phyloP scores from a whole-genome alignment of 2,329 filamentous ascomycete species.

The Talaromyces sp. region DNA sequence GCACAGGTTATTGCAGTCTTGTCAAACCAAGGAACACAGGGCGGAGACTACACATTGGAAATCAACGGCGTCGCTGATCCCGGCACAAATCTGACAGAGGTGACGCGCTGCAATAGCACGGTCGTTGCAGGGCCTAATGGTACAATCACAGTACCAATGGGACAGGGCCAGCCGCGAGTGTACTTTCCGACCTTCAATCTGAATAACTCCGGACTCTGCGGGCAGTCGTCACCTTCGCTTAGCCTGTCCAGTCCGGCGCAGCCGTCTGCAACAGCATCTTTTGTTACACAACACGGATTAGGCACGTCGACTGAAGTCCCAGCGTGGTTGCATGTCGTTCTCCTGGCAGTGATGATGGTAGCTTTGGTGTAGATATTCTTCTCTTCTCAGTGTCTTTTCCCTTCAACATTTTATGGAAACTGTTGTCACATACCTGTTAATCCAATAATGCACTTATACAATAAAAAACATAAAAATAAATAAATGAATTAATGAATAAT shows the following conservation, averaged over 20 bases:
- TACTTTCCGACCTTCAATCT: conserved; percentile 18
- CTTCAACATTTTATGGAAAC: not conserved
- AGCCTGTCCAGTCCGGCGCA: not conserved
- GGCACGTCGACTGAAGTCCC: not conserved
- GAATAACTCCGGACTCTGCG: conserved; percentile 18
- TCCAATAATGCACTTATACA: not conserved
- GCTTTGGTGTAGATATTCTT: not conserved
- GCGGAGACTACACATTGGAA: conserved; percentile 38
- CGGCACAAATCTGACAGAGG: conserved; percentile 30
- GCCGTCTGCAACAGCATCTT: not conserved
- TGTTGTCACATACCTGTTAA: not conserved
- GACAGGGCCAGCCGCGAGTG: conserved; percentile 17
- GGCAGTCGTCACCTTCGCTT: not conserved
- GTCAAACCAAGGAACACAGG: conserved; percentile 33
- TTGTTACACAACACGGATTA: not conserved
- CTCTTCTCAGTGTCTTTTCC: not conserved
- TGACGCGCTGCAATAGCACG: conserved; percentile 28
- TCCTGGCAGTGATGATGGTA: not conserved
- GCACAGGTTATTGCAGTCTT: conserved; percentile 35
- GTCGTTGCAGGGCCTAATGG: conserved; percentile 14
- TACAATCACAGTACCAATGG: conserved; percentile 15
- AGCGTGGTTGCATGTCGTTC: not conserved
- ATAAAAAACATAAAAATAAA: not conserved
- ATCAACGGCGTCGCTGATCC: conserved; percentile 41
- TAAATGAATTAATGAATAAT: not conserved